phyloP scores from a whole-genome alignment of 768 basidiomycete genomes.

The Cantharellus anzutake region DNA sequence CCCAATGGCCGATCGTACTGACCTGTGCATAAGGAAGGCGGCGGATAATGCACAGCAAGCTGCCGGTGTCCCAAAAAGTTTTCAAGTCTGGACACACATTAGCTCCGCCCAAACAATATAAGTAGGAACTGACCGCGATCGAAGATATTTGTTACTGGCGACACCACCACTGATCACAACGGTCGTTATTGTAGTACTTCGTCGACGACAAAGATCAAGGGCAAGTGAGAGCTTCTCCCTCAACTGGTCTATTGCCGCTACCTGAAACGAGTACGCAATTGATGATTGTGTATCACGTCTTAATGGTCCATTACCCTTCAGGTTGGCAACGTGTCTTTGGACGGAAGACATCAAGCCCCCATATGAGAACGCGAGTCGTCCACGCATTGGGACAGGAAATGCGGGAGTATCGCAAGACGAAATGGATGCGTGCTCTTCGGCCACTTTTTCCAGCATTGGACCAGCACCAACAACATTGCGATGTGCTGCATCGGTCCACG shows the following conservation, averaged over 20 bases:
- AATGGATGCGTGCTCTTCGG: conserved; percentile 3
- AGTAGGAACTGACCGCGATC: conserved; percentile 46
- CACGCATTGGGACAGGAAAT: conserved; percentile 29
- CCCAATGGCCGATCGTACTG: neutral
- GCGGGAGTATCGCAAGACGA: neutral
- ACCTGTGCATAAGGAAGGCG: conserved; percentile 3
- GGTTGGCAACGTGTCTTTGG: conserved; percentile 32
- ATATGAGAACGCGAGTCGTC: conserved; percentile 56
- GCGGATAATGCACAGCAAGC: conserved; percentile 2
- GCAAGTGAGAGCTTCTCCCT: conserved; percentile 51
- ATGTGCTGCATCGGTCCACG: conserved; percentile 27
- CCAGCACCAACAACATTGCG: conserved; percentile 36
- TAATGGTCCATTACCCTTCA: conserved; percentile 10
- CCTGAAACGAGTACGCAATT: conserved; percentile 56
- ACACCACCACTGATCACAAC: conserved; percentile 87
- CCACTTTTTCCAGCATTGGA: conserved; percentile 57
- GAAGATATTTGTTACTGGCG: conserved; percentile 62
- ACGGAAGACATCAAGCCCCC: conserved; percentile 55
- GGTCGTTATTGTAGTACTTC: conserved; percentile 29
- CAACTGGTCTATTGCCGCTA: conserved; percentile 49
- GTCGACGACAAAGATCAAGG: conserved; percentile 23
- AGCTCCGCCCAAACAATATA: neutral
- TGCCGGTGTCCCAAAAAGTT: neutral
- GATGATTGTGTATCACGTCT: conserved; percentile 14
- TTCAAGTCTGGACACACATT: neutral